Evolutionary conservation across 139 green algal genomes (phyloP).

Genomic region (Volvox reticuliferus): DNA sequence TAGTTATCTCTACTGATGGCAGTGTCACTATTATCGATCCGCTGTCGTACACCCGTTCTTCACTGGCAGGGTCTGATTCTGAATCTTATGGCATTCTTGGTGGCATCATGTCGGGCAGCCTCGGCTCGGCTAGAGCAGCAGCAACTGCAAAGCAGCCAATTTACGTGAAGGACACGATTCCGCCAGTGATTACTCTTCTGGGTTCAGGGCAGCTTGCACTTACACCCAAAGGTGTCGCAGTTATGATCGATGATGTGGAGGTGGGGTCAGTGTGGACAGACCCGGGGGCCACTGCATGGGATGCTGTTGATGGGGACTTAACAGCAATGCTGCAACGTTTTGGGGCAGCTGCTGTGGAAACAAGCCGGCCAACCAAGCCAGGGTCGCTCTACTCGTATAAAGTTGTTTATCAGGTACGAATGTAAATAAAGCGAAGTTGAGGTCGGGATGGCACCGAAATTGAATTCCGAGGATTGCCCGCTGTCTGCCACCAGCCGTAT

Average conservation of each 20-base stretch:
- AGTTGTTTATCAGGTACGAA: constrained; percentile 53
- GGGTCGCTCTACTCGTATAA: constrained; percentile 28
- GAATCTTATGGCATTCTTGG: constrained; percentile 36
- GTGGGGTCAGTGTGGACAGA: constrained; percentile 47
- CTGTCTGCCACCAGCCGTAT: no score
- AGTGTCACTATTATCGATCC: background rate
- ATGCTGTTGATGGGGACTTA: constrained; percentile 59
- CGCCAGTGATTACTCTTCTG: constrained; percentile 42
- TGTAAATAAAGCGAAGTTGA: background rate
- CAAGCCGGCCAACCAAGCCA: constrained; percentile 45
- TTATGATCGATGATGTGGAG: constrained; percentile 56
- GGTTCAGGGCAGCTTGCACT: constrained; percentile 48
- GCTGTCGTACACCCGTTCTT: background rate
- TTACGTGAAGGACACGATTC: constrained; percentile 39
- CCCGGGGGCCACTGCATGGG: constrained; percentile 53
- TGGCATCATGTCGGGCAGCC: background rate
- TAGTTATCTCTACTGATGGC: background rate
- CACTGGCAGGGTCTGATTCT: background rate
- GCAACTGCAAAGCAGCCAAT: background rate
- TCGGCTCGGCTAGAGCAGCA: background rate
- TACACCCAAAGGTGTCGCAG: background rate
- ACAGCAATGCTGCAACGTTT: constrained; percentile 45
- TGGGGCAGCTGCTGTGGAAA: constrained; percentile 56
- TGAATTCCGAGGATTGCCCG: no score
- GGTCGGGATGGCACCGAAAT: no score